Evolutionary conservation across 345 rosid genomes (phyloP), one percentile per base, ranked within the genome.

Genomic region (Aurinia saxatilis): DNA sequence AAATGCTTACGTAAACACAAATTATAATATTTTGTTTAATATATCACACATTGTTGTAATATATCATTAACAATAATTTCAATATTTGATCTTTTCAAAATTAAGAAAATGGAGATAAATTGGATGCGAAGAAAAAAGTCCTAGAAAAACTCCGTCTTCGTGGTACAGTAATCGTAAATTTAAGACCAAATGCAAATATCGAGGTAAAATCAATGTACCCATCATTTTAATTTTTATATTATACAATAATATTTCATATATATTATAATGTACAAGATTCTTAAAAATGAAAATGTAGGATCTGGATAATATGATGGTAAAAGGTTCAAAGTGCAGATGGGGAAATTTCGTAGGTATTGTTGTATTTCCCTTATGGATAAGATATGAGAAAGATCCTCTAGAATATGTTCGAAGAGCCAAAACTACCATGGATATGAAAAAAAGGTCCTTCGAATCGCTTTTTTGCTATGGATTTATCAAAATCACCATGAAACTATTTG

Each of bases 311-410:
- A 77, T 76, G 77, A 80, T 80, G 79, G 73, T 56, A 9, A 74
- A 76, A n/a, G 57, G 46, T 31, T 54, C 73, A 2, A 63, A 75
- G 35, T 70, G 53, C 36, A 68, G 65, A 15, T 82, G 84, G 84
- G 87, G 84, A 0, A 82, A 78, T 30, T 50, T 68, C 68, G 64
- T 82, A 12, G 82, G 84, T 9, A 49, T 54, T 41, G 42, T 79
- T 5, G 29, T 79, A 29, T 21, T 77, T 13, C 87, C 87, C n/a
- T 62, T 82, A 17, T 71, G 41, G 39, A 68, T 79, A 13, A 63
- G 44, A 10, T 30, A 61, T 5, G 60, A 55, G 12, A 53, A 66
- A 11, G 80, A 79, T 51, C 84, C 82, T 1, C 52, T 82, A 35
- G 79, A 75, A 51, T 75, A 80, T 57, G 62, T 78, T 23, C 74